Base-by-base conservation (phyloP, 805 yeast genomes). In the Teunomyces funiuensis region DNA sequence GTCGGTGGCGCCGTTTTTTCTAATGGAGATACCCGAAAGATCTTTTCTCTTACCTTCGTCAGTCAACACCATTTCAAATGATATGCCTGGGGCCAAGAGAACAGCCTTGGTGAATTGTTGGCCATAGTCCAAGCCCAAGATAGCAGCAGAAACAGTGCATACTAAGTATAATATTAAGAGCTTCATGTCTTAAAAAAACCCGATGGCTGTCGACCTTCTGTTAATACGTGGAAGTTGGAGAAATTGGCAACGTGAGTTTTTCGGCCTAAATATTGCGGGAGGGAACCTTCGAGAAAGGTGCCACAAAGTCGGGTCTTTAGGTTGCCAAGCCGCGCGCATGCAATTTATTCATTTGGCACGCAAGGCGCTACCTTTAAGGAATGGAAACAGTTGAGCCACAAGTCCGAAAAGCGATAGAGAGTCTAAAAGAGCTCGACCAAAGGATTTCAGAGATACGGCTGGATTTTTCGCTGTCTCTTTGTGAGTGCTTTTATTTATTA, bases 41-140 rank as follows among this genome's bases (percentile, higher is more conserved):
- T 91, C 98, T 60, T 93, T 93, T 43, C 99, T 75, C 63, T 89
- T 88, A 2, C 96, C 84, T 54, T 93, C 98, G 18, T 88, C 83
- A 3, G 97, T 88, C 46, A 93, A 69, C 10, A 93, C 83, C 29
- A 93, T 76, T 55, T 93, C 98, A 57, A 90, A 82, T 11, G 89
- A 85, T 15, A 88, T 81, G 9, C 89, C 88, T 0, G 97, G 97
- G 0, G 97, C 96, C 29, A 93, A 85, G 34, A 93, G 70, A 37
- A 83, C 87, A 2, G 96, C 88, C 60, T 93, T 93, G 17, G 89
- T 79, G 69, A 73, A 85, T 55, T 89, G 91, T 42, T 86, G 84
- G 40, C 99, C 99, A 56, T 76, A 82, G 60, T 93, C 99, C 28
- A 93, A 71, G 16, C 97, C 98, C 37, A 93, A 67, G 7, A 93